phyloP scores from a whole-genome alignment of 768 basidiomycete species.

The Lactarius sanguifluus region DNA sequence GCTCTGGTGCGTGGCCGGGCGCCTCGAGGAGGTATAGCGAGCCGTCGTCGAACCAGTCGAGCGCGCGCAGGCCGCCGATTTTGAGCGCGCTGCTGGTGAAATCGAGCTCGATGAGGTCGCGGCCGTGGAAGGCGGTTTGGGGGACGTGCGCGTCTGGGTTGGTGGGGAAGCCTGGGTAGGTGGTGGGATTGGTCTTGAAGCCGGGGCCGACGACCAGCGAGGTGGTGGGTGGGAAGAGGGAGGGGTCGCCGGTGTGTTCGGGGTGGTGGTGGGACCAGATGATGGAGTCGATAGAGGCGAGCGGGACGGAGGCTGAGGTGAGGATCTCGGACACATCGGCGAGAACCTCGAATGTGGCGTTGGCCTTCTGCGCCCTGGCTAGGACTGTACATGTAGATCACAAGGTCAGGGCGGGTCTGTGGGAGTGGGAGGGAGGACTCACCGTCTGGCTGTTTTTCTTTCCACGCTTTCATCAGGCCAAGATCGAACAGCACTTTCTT shows the following conservation, averaged over 20 bases:
- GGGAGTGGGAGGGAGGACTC: neutral
- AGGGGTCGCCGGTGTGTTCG: neutral
- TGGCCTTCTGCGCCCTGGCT: neutral
- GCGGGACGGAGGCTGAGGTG: neutral
- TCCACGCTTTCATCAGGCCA: constrained; percentile 1
- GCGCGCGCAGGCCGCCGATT: neutral
- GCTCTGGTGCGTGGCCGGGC: neutral
- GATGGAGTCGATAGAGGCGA: constrained; percentile 7
- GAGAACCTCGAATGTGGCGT: neutral
- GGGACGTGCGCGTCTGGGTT: neutral
- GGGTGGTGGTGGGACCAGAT: constrained; percentile 2
- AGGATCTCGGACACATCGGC: neutral
- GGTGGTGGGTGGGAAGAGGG: neutral
- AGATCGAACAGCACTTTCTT: constrained; percentile 4
- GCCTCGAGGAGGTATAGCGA: neutral
- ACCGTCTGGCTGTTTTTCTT: neutral
- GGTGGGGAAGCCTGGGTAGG: neutral
- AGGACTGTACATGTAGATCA: neutral
- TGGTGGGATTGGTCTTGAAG: neutral
- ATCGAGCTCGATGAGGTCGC: constrained; percentile 1
- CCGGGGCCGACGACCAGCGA: constrained; percentile 4
- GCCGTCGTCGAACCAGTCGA: constrained; percentile 3
- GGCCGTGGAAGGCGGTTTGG: neutral
- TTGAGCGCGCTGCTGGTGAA: neutral
- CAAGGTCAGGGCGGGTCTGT: neutral